Evolutionary conservation across 2,329 filamentous ascomycete genomes (phyloP).

Genomic region (Rugonectria rugulosa): DNA sequence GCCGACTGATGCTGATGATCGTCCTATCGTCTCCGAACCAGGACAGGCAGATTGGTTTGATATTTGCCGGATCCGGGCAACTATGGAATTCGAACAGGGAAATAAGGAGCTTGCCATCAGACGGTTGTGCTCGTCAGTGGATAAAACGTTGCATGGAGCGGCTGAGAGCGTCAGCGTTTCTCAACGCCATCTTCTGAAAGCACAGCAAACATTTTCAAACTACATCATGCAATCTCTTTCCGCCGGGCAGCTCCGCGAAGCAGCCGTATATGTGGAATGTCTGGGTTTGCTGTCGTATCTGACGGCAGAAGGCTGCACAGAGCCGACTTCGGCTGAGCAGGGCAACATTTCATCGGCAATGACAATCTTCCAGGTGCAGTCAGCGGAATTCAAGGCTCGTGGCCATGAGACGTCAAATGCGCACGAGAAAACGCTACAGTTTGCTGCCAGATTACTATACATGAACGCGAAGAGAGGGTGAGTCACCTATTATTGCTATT

Average conservation of each 20-base stretch:
- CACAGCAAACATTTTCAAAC: conserved; percentile 60
- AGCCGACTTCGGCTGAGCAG: conserved; percentile 56
- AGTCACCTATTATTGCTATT: conserved; percentile 29
- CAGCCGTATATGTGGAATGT: conserved; percentile 66
- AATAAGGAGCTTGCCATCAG: conserved; percentile 45
- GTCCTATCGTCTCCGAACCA: too few relatives aligned
- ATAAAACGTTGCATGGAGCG: conserved; percentile 36
- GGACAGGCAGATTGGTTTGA: conserved; percentile 43
- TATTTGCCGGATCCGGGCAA: conserved; percentile 71
- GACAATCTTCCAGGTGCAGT: conserved; percentile 50
- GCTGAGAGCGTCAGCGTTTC: conserved; percentile 30
- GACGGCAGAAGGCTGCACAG: conserved; percentile 49
- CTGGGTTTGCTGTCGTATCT: conserved; percentile 74
- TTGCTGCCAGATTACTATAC: conserved; percentile 70
- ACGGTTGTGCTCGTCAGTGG: conserved; percentile 51
- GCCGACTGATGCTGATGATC: conserved; percentile 20
- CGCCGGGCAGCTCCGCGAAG: conserved; percentile 54
- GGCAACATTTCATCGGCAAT: conserved; percentile 64
- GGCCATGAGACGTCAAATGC: conserved; percentile 42
- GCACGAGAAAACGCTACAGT: conserved; percentile 74
- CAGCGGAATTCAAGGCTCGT: conserved; percentile 51
- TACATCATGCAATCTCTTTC: conserved; percentile 65
- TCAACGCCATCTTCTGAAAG: conserved; percentile 58
- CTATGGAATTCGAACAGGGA: conserved; percentile 64
- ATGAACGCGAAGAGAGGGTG: conserved; percentile 68